Conservation (phyloP, 208 protist species). For the Wallacemonas sp. region DNA sequence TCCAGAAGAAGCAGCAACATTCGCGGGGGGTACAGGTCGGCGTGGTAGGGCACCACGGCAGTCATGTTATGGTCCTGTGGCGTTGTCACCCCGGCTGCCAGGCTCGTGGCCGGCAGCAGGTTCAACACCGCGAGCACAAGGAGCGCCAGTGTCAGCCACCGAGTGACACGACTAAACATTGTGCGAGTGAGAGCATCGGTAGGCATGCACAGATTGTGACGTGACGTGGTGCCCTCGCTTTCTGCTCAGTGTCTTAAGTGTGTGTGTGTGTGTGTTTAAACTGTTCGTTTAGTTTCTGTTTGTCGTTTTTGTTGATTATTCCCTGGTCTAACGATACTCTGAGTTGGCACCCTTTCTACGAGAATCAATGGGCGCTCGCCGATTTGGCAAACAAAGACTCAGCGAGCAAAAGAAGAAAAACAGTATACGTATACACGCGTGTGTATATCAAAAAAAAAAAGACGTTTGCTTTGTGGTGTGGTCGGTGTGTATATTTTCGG, state of each 20-base stretch:
- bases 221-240: neutral
- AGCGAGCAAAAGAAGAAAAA: too few species aligned
- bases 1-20: conserved; percentile 52
- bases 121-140: neutral
- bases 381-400: too few species aligned
- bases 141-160: neutral
- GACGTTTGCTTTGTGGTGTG: too few species aligned
- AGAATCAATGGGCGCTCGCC: too few species aligned
- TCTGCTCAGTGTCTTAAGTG: neutral
- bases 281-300: neutral
- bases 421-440: too few species aligned
- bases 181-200: neutral
- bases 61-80: too few species aligned
- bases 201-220: neutral
- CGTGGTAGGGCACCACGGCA: conserved; percentile 37
- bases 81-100: too few species aligned
- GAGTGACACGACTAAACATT: neutral
- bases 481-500: too few species aligned
- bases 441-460: too few species aligned
- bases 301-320: too few species aligned
- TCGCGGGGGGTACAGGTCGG: conserved; percentile 34
- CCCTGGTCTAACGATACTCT: too few species aligned
- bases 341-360: too few species aligned
- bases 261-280: conserved; percentile 11
- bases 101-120: neutral